Conservation (phyloP, 2,329 filamentous ascomycete species). For the Cucurbitaria berberidis region DNA sequence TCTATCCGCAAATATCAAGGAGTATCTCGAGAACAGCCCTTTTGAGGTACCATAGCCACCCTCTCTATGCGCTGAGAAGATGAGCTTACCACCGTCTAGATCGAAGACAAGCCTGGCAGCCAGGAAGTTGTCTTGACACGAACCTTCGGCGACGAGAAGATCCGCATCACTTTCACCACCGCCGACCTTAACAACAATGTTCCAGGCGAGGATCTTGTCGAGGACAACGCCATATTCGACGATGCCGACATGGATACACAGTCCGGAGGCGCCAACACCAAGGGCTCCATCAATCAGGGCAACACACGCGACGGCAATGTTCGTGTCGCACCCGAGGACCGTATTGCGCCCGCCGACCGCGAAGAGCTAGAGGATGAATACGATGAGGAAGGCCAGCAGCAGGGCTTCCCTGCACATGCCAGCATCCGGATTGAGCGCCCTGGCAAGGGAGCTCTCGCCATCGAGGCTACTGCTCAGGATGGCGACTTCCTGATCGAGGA, state of each 20-base stretch:
- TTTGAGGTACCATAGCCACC: constrained; percentile 67
- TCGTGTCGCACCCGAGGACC: constrained; percentile 63
- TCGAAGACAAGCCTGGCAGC: constrained; percentile 79
- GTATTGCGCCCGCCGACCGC: constrained; percentile 62
- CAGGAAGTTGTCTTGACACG: constrained; percentile 87
- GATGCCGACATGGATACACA: constrained; percentile 53
- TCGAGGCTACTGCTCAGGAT: constrained; percentile 86
- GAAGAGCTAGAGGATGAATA: constrained; percentile 64
- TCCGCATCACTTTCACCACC: constrained; percentile 83
- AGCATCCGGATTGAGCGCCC: constrained; percentile 90
- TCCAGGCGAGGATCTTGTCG: constrained; percentile 54
- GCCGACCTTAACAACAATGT: constrained; percentile 71
- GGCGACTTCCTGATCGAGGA: constrained; percentile 88
- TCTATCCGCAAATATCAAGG: constrained; percentile 77
- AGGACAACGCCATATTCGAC: constrained; percentile 57
- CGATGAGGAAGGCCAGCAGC: constrained; percentile 59
- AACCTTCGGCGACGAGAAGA: constrained; percentile 87
- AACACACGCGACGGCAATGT: constrained; percentile 58
- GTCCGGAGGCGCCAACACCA: constrained; percentile 63
- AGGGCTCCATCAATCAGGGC: constrained; percentile 62
- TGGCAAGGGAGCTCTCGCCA: constrained; percentile 80
- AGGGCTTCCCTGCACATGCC: constrained; percentile 77
- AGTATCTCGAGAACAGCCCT: constrained; percentile 84
- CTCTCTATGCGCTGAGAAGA: no score
- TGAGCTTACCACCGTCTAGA: constrained; percentile 40